These are phyloP conservation scores for Citeromyces matritensis DNA, from an alignment of 805 yeast species.

Conservation along the genomic window DNA sequence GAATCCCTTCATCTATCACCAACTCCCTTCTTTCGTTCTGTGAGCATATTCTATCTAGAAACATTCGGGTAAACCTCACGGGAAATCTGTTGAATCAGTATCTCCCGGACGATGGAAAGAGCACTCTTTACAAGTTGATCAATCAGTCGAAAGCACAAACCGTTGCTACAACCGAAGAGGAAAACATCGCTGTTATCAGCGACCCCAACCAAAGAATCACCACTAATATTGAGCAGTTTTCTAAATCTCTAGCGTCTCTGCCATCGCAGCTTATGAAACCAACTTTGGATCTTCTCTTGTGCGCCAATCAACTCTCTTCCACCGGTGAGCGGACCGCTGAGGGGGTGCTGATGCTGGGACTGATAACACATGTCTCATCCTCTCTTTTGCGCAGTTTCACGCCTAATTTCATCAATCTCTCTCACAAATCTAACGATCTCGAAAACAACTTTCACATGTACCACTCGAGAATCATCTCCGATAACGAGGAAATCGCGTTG, in stretches of 20 bases:
- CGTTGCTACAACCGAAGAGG: neutral
- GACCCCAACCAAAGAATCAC: conserved; percentile 81
- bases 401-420: conserved; percentile 79
- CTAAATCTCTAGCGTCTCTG: conserved; percentile 54
- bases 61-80: conserved; percentile 53
- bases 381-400: conserved; percentile 58
- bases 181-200: conserved; percentile 17
- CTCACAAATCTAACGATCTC: conserved; percentile 58
- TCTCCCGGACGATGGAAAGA: conserved; percentile 47
- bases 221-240: conserved; percentile 61
- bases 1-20: conserved; percentile 73
- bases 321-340: conserved; percentile 61
- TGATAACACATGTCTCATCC: conserved; percentile 72
- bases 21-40: conserved; percentile 56
- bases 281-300: conserved; percentile 57
- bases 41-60: conserved; percentile 38
- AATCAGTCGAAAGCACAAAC: conserved; percentile 19
- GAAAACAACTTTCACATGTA: conserved; percentile 77
- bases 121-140: conserved; percentile 61
- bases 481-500: conserved; percentile 79
- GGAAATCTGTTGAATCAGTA: conserved; percentile 51
- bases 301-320: conserved; percentile 62
- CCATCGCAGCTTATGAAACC: conserved; percentile 83
- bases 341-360: conserved; percentile 64
- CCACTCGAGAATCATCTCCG: conserved; percentile 68